Percentiles rank a stretch among this genome's conserved stretches.
Conservation (phyloP, 2,329 filamentous ascomycete genomes). For the Dactylonectria estremocensis region DNA sequence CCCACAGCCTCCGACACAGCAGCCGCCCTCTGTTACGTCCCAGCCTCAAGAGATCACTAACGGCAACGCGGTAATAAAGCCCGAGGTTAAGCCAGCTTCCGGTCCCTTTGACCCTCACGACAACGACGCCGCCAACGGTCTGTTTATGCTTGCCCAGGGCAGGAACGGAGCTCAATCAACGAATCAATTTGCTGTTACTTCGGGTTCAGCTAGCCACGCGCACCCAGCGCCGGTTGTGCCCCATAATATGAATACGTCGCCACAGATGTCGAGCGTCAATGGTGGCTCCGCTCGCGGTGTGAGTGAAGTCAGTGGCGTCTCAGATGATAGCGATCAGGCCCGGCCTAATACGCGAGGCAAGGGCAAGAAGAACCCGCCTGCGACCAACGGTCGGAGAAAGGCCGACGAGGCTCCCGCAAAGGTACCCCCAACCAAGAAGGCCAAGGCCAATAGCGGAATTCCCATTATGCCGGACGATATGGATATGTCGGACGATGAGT, state of each 20-base stretch:
- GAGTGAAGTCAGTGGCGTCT: constrained; percentile 80
- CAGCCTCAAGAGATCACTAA: constrained; percentile 69
- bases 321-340: constrained; percentile 80
- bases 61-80: constrained; percentile 58
- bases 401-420: constrained; percentile 78
- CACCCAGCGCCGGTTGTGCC: constrained; percentile 60
- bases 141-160: constrained; percentile 88
- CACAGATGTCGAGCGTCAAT: constrained; percentile 67
- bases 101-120: constrained; percentile 90
- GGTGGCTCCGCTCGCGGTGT: constrained; percentile 66
- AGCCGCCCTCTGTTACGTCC: constrained; percentile 59
- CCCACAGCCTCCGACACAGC: constrained; percentile 55
- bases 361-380: constrained; percentile 75
- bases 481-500: constrained; percentile 68
- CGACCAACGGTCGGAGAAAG: constrained; percentile 82
- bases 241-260: constrained; percentile 60
- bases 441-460: constrained; percentile 63
- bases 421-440: constrained; percentile 77
- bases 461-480: constrained; percentile 61
- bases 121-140: constrained; percentile 94
- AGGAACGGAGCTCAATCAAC: constrained; percentile 70
- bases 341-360: constrained; percentile 77
- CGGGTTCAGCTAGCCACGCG: constrained; percentile 64
- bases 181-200: constrained; percentile 63
- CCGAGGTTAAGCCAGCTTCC: constrained; percentile 65